Evolutionary conservation across 345 rosid species (phyloP).

Genomic region (Eucalyptus pauciflora): DNA sequence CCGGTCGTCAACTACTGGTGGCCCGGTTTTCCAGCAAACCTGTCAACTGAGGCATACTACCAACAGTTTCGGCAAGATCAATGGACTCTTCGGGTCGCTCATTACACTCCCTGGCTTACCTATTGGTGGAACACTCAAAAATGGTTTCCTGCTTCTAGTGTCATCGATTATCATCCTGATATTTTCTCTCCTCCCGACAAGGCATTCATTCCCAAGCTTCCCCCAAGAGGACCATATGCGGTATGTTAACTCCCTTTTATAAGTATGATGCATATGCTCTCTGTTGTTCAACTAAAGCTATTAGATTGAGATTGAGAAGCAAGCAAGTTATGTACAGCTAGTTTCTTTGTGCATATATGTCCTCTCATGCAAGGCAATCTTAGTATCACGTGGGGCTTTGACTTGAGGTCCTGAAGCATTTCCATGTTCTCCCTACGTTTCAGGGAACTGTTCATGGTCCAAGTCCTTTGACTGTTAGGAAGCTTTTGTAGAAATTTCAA

Average conservation of each 20-base stretch:
- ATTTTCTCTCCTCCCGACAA: conserved; percentile 21
- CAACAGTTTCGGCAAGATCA: conserved; percentile 24
- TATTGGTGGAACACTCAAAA: conserved; percentile 71
- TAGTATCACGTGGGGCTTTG: background rate
- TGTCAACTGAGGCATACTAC: conserved; percentile 31
- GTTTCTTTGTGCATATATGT: background rate
- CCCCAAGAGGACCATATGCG: background rate
- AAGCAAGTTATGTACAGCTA: background rate
- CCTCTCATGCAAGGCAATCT: background rate
- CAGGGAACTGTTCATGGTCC: background rate
- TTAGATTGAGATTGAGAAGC: background rate
- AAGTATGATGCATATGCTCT: background rate
- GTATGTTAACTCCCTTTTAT: background rate
- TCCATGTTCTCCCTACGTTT: background rate
- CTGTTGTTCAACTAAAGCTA: background rate
- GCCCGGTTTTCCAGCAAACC: conserved; percentile 33
- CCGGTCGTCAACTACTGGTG: conserved; percentile 57
- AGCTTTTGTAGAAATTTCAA: background rate
- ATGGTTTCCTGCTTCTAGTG: conserved; percentile 33
- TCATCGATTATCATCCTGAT: conserved; percentile 2
- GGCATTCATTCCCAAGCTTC: conserved; percentile 12
- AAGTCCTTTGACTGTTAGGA: background rate
- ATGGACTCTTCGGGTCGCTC: conserved; percentile 52
- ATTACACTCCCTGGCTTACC: conserved; percentile 47
- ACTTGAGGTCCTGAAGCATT: background rate